Evolutionary conservation across 768 basidiomycete species (phyloP), one percentile per base, ranked within the genome.

Genomic region (Suillus spraguei): DNA sequence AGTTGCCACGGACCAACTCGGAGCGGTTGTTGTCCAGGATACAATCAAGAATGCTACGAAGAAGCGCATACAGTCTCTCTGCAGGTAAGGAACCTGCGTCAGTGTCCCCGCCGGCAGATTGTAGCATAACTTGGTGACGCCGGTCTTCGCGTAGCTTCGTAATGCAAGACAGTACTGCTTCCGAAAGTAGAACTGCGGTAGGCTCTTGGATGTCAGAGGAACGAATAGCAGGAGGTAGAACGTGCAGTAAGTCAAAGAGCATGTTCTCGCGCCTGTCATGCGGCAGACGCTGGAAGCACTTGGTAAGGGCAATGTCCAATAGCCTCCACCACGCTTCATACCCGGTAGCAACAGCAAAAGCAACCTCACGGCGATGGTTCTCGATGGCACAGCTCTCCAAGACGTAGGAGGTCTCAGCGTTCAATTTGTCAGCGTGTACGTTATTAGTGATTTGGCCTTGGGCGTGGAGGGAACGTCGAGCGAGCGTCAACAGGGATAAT

Each of bases 91-190:
- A 83, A 32, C 89, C 86, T 1, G 86, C 84, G 39, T 85, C 86
- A 5, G 82, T 77, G 65, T 88, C 86, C 3, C 86, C 85, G 14
- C 83, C 84, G 5, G 86, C 81, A 0, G 90, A 86, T 64, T 90
- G 89, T 1, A 91, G 73, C 59, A 89, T 79, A 35, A 87, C 69
- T 65, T 94, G 89, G 62, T 90, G 84, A 32, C 85, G 87, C 59
- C 91, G 78, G 65, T 93, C 92, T 74, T 94, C 92, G 8, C 95
- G 85, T n/a, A 98, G 76, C 69, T 94, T 95, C 16, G 95, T 95
- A 65, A 95, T 89, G 6, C 88, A 83, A 0, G 94, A 90, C 28
- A 99, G 74, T 6, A 92, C 83, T 0, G 87, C 85, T 69, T 97
- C 95, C 1, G 94, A 91, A 9, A 99, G 81, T 4, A 96, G 77